phyloP scores from a whole-genome alignment of 169 alveolate species.

The Eimeria necatrix region DNA sequence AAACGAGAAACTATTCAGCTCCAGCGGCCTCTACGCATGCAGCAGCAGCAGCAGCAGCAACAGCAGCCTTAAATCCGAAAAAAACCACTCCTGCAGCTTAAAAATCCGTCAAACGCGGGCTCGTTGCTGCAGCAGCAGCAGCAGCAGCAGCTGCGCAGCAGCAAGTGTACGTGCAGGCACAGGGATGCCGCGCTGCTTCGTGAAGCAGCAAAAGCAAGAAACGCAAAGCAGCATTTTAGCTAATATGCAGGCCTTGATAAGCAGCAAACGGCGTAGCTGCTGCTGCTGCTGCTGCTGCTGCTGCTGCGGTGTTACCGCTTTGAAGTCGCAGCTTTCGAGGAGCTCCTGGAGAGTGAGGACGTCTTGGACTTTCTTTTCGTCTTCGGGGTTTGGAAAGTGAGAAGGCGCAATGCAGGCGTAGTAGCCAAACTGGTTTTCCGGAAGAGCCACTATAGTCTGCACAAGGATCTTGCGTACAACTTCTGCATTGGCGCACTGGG shows the following conservation, averaged over 20 bases:
- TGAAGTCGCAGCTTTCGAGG: conserved; percentile 74
- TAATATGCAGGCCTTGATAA: not conserved
- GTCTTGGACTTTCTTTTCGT: conserved; percentile 73
- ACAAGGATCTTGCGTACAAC: conserved; percentile 72
- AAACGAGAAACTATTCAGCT: not conserved
- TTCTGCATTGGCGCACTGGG: conserved; percentile 78
- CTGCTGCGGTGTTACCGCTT: conserved; percentile 8
- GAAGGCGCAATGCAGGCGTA: conserved; percentile 66
- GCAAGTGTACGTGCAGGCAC: too few relatives aligned
- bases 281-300: not conserved
- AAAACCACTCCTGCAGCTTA: not conserved
- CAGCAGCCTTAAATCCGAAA: not conserved
- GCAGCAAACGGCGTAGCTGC: not conserved
- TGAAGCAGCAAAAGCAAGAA: not conserved
- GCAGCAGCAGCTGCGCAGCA: not conserved
- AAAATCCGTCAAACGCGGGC: not conserved
- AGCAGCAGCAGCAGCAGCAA: not conserved
- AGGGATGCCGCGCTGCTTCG: too few relatives aligned
- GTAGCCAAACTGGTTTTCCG: conserved; percentile 71
- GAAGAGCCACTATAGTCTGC: conserved; percentile 64
- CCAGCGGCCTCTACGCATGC: not conserved
- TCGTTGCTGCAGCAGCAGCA: not conserved
- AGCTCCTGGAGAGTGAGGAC: conserved; percentile 57
- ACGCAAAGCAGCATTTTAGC: not conserved
- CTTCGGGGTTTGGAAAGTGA: conserved; percentile 28